These are phyloP conservation scores for Begonia loranthoides DNA, from an alignment of 306 rosid genomes.

Conservation along the genomic window DNA sequence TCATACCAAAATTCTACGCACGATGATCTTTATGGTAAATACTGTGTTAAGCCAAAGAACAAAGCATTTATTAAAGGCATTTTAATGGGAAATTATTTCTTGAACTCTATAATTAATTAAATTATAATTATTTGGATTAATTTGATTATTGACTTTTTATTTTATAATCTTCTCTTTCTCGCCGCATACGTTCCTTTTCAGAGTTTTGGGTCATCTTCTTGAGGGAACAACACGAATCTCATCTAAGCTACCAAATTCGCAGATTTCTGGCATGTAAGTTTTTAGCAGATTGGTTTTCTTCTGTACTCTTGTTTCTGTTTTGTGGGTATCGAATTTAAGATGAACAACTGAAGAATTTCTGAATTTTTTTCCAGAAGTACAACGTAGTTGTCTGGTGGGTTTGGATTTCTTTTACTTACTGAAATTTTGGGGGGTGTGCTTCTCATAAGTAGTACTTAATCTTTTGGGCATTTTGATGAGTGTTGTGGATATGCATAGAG, in stretches of 20 bases:
- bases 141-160: not conserved
- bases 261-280: constrained; percentile 28
- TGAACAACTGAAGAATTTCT: not conserved
- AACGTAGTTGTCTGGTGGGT: constrained; percentile 16
- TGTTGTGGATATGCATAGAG: not conserved
- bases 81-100: too few relatives aligned
- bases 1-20: too few relatives aligned
- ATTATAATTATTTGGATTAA: too few relatives aligned
- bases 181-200: not conserved
- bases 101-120: not conserved
- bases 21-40: too few relatives aligned
- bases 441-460: too few relatives aligned
- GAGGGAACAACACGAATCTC: constrained; percentile 20
- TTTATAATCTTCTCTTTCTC: constrained; percentile 2
- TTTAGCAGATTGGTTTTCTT: not conserved
- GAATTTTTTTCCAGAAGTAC: not conserved
- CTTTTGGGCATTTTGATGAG: not conserved
- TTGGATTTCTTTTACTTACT: not conserved
- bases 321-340: not conserved
- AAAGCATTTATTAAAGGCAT: too few relatives aligned
- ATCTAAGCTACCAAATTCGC: constrained; percentile 6
- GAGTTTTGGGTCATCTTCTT: not conserved
- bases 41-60: too few relatives aligned
- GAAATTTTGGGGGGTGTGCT: too few relatives aligned
- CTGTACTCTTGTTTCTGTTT: constrained; percentile 7